These are phyloP conservation scores for Botrytis sinoallii DNA, from an alignment of 2,329 filamentous ascomycete genomes.

Conservation along the genomic window DNA sequence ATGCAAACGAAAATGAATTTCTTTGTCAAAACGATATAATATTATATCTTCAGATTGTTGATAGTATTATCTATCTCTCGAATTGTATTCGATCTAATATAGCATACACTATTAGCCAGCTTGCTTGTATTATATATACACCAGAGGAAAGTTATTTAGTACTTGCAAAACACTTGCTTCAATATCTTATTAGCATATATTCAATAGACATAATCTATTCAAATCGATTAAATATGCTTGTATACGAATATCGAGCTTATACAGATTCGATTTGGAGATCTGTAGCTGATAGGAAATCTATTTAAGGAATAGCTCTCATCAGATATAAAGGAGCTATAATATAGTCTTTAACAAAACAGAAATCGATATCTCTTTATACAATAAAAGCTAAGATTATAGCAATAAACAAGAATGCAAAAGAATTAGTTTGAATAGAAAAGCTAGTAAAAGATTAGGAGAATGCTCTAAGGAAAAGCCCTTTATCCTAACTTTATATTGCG, in stretches of 20 bases:
- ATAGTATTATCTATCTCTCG: no score
- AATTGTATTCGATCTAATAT: neutral
- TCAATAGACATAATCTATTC: neutral
- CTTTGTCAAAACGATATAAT: neutral
- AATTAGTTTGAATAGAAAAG: no score
- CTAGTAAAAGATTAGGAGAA: no score
- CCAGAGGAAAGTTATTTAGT: neutral
- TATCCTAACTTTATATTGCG: no score
- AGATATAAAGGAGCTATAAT: neutral
- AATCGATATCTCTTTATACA: no score
- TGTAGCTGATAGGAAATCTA: accelerated
- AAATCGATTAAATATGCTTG: neutral
- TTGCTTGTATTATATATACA: neutral
- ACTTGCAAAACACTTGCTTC: neutral
- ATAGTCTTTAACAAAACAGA: neutral
- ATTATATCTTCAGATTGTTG: neutral
- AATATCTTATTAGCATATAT: neutral
- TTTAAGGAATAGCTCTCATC: neutral
- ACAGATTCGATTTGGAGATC: neutral
- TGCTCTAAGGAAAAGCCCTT: accelerated
- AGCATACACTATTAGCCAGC: neutral
- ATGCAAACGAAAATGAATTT: neutral
- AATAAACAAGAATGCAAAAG: accelerated
- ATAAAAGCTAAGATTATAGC: no score
- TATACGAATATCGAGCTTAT: neutral